Evolutionary conservation across 2,329 filamentous ascomycete genomes (phyloP).

Genomic region (Dactylonectria estremocensis): DNA sequence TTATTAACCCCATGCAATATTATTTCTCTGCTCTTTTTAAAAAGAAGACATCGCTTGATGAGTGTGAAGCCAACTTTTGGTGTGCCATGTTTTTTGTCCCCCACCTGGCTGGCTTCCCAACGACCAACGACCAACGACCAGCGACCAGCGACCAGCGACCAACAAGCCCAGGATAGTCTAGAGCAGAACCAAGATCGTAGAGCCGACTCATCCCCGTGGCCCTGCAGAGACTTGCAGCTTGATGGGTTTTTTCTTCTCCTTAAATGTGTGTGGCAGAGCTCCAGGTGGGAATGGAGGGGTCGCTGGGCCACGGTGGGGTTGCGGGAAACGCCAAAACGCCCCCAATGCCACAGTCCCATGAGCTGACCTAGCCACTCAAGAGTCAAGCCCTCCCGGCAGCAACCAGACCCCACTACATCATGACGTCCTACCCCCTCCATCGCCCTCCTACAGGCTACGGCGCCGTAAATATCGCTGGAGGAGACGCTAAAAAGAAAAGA

Average conservation of each 20-base stretch:
- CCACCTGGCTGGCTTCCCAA: too few relatives aligned
- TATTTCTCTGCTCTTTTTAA: too few relatives aligned
- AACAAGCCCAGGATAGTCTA: too few relatives aligned
- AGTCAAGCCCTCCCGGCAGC: slow-evolving; percentile 2
- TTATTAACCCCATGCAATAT: too few relatives aligned
- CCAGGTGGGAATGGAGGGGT: slow-evolving; percentile 25
- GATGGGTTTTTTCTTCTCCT: not conserved
- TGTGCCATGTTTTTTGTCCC: too few relatives aligned
- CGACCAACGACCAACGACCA: too few relatives aligned
- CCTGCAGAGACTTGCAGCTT: not conserved
- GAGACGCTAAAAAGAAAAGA: not conserved
- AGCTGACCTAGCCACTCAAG: slow-evolving; percentile 12
- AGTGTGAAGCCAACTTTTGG: too few relatives aligned
- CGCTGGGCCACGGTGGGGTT: slow-evolving; percentile 17
- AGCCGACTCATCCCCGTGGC: not conserved
- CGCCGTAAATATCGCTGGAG: not conserved
- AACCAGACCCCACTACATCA: slow-evolving; percentile 3
- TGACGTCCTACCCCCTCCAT: not conserved
- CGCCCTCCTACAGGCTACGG: too few relatives aligned
- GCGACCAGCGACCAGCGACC: too few relatives aligned
- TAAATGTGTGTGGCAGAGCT: slow-evolving; percentile 24
- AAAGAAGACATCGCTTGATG: too few relatives aligned
- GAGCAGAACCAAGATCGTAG: not conserved
- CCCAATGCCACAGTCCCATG: slow-evolving; percentile 28
- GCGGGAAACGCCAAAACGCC: slow-evolving; percentile 20